A percentile compares a stretch with the other conserved stretches of the same genome.
These are phyloP conservation scores for Sclerotinia minor DNA, from an alignment of 2,329 filamentous ascomycete genomes.

Conservation along the genomic window DNA sequence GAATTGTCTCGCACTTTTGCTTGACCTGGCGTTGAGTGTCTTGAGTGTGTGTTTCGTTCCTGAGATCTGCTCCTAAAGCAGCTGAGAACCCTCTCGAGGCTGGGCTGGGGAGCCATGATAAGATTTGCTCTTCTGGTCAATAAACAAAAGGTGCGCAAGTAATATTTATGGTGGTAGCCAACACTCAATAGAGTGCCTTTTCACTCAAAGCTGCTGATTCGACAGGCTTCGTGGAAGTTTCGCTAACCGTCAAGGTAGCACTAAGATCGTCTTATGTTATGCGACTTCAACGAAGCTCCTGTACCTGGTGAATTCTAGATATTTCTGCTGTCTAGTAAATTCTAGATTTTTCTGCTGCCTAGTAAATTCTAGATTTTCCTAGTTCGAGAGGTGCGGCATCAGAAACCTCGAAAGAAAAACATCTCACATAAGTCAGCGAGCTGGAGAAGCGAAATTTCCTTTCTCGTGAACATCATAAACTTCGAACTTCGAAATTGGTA, in stretches of 20 bases:
- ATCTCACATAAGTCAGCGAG: not conserved
- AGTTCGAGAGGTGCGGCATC: not conserved
- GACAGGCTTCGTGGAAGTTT: not conserved
- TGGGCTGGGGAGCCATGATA: too few species aligned
- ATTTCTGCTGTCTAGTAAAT: too few species aligned
- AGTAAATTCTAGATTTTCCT: not conserved
- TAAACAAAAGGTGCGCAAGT: too few species aligned
- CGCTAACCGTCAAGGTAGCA: not conserved
- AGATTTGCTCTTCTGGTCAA: not conserved
- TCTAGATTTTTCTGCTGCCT: too few species aligned
- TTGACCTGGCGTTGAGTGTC: not conserved
- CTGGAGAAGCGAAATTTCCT: not conserved
- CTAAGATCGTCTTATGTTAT: not conserved
- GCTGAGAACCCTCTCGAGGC: too few species aligned
- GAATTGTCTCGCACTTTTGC: not conserved
- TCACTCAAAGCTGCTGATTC: not conserved
- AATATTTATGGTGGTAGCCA: not conserved
- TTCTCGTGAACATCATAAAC: not conserved
- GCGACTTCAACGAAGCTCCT: too few species aligned
- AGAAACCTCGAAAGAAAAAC: not conserved
- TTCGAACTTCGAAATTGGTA: not conserved
- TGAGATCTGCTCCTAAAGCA: too few species aligned
- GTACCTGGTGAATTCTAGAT: not conserved
- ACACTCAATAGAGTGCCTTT: not conserved
- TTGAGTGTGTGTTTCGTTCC: too few species aligned